These are phyloP conservation scores for Solioccasus polychromus DNA, from an alignment of 768 basidiomycete genomes.

Conservation along the genomic window DNA sequence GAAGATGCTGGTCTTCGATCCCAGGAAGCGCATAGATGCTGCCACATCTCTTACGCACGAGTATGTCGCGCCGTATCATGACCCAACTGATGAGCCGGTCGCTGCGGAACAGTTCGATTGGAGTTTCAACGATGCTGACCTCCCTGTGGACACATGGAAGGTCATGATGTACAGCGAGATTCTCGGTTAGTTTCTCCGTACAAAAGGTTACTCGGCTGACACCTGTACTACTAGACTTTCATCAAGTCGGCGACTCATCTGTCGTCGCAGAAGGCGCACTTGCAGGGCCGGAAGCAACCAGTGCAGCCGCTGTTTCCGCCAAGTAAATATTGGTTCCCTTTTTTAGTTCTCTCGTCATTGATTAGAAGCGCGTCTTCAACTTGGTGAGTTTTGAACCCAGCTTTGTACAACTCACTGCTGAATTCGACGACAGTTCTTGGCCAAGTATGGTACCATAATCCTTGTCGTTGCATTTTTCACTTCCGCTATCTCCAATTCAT, in stretches of 20 bases:
- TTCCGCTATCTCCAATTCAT: constrained; percentile 3
- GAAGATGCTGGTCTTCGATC: constrained; percentile 99
- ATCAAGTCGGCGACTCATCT: constrained; percentile 64
- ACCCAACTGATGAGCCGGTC: constrained; percentile 95
- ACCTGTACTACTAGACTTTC: constrained; percentile 57
- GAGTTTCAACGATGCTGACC: constrained; percentile 99
- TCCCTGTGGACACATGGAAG: constrained; percentile 99
- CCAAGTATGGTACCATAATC: constrained; percentile 17
- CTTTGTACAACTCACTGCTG: background rate
- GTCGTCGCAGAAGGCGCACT: constrained; percentile 60
- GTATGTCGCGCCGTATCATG: constrained; percentile 97
- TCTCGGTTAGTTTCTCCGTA: constrained; percentile 58
- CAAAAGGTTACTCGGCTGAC: background rate
- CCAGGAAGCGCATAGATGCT: constrained; percentile 94
- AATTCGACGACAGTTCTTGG: constrained; percentile 10
- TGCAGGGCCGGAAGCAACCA: constrained; percentile 53
- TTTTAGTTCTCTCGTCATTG: background rate
- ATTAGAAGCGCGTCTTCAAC: constrained; percentile 8
- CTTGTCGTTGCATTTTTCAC: constrained; percentile 6
- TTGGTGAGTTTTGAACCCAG: constrained; percentile 11
- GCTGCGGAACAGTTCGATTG: constrained; percentile 96
- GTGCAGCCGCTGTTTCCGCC: constrained; percentile 8
- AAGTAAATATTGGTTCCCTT: constrained; percentile 8
- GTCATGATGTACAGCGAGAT: constrained; percentile 99
- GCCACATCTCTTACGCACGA: constrained; percentile 86